A percentile compares a stretch with the other conserved stretches of the same genome.
phyloP scores from a whole-genome alignment of 352 stramenopile species.

The Pythium rishiriense region DNA sequence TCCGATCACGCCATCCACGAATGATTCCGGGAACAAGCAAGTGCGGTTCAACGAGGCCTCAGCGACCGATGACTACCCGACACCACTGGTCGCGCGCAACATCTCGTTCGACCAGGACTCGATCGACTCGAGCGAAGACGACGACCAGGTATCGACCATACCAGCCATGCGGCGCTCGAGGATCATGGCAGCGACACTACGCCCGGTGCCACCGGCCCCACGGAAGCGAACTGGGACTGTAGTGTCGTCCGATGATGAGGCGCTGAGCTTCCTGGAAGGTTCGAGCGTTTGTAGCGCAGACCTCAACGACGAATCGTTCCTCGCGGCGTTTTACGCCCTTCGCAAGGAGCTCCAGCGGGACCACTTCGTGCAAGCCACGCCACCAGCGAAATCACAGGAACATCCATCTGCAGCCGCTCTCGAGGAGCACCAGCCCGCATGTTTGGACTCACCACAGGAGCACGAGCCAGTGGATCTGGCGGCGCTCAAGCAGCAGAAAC shows the following conservation, averaged over 20 bases:
- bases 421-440: too few relatives aligned
- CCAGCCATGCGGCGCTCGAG: constrained; percentile 4
- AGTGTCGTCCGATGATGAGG: constrained; percentile 26
- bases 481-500: not conserved
- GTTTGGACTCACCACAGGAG: too few relatives aligned
- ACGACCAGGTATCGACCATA: constrained; percentile 31
- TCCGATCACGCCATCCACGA: not conserved
- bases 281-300: constrained; percentile 55
- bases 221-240: not conserved
- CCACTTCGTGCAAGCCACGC: not conserved
- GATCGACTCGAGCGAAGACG: constrained; percentile 28
- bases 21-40: constrained; percentile 37
- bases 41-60: constrained; percentile 39
- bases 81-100: constrained; percentile 53
- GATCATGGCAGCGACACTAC: not conserved
- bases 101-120: constrained; percentile 63
- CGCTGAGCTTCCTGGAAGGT: constrained; percentile 50
- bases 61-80: constrained; percentile 44
- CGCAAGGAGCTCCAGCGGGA: constrained; percentile 5
- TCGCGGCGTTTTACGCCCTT: constrained; percentile 42
- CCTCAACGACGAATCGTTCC: constrained; percentile 56
- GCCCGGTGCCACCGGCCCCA: not conserved
- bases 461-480: not conserved
- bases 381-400: not conserved
- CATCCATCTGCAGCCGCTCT: not conserved